Evolutionary conservation across 75 land plant species (phyloP).

Genomic region (Picea glauca): DNA sequence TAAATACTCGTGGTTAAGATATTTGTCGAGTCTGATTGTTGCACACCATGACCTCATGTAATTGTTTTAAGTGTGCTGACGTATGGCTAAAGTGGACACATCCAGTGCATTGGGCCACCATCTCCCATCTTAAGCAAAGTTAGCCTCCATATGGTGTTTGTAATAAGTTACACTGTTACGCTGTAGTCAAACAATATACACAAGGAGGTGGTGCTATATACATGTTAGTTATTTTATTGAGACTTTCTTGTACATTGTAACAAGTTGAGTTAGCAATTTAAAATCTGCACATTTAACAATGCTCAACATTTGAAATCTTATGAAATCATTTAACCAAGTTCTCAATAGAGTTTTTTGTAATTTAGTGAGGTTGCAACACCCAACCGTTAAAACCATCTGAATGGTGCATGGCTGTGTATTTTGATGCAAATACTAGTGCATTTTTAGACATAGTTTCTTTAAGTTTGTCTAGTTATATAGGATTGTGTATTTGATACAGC

Average conservation of each 20-base stretch:
- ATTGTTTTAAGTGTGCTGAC: not conserved
- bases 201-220: no score
- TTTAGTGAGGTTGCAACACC: not conserved
- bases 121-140: not conserved
- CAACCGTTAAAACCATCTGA: not conserved
- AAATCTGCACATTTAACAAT: not conserved
- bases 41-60: not conserved
- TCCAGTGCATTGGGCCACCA: not conserved
- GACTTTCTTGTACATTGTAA: not conserved
- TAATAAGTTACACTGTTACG: not conserved
- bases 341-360: not conserved
- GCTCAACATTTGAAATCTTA: not conserved
- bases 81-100: not conserved
- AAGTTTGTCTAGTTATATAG: not conserved
- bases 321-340: not conserved
- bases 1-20: not conserved
- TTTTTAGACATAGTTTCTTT: not conserved
- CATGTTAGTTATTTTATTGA: not conserved
- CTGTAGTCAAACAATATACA: no score
- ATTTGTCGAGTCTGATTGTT: not conserved
- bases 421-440: not conserved
- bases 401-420: not conserved
- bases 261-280: constrained; percentile 3
- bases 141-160: not conserved
- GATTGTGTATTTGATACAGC: not conserved